phyloP scores from a whole-genome alignment of 345 rosid genomes.

The Diplotaxis tenuifolia region DNA sequence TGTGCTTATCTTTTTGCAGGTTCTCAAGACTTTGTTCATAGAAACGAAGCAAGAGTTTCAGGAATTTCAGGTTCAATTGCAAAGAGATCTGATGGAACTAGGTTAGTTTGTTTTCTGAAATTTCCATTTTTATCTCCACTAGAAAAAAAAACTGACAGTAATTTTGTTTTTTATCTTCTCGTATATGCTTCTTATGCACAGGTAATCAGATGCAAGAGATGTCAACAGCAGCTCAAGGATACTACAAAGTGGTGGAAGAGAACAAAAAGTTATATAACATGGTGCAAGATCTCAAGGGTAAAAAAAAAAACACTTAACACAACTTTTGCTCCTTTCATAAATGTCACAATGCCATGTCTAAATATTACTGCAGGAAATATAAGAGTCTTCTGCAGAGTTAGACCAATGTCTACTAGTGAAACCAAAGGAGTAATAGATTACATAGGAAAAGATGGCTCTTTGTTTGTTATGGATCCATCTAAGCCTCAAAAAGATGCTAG shows the following conservation, averaged over 20 bases:
- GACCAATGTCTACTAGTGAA: conserved; percentile 54
- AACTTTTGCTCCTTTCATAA: neutral
- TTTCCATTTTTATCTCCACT: neutral
- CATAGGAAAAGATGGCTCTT: conserved; percentile 72
- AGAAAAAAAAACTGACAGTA: neutral
- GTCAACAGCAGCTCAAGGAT: conserved; percentile 82
- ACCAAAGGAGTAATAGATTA: conserved; percentile 52
- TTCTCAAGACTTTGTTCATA: conserved; percentile 58
- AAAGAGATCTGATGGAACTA: conserved; percentile 58
- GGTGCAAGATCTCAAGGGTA: conserved; percentile 99
- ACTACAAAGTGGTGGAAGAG: conserved; percentile 78
- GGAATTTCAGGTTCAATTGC: conserved; percentile 58
- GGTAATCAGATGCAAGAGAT: conserved; percentile 74
- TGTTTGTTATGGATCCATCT: conserved; percentile 69
- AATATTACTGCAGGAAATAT: conserved; percentile 63
- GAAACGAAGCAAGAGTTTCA: conserved; percentile 62
- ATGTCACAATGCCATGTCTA: neutral
- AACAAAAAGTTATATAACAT: conserved; percentile 80
- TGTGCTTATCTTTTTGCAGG: conserved; percentile 42
- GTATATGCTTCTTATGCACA: conserved; percentile 35
- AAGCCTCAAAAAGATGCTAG: conserved; percentile 71
- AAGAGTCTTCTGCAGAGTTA: conserved; percentile 84
- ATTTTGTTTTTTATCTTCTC: neutral
- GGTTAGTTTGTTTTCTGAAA: conserved; percentile 46
- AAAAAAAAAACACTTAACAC: conserved; percentile 14